Percentiles rank a stretch among this genome's conserved stretches.
Conservation (phyloP, 2,329 filamentous ascomycete species). For the Seiridium cupressi region DNA sequence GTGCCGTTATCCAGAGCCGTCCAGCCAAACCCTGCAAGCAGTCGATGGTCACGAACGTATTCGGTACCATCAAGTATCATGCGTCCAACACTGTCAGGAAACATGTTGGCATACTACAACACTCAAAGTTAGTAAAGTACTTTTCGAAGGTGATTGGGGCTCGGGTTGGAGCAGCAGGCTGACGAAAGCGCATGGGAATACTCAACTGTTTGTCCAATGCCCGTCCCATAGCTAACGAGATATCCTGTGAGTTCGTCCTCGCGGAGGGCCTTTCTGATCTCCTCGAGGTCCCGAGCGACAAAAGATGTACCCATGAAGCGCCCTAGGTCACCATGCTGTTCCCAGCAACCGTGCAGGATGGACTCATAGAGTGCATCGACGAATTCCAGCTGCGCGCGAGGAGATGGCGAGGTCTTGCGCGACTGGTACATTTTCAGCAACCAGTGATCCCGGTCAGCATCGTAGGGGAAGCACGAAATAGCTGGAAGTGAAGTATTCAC, state of each 20-base stretch:
- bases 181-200: too few relatives aligned
- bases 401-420: conserved; percentile 32
- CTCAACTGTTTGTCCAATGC: conserved; percentile 43
- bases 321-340: conserved; percentile 40
- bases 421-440: conserved; percentile 35
- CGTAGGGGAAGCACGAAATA: conserved; percentile 43
- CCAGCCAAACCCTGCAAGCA: conserved; percentile 45
- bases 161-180: too few relatives aligned
- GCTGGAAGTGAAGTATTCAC: conserved; percentile 46
- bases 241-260: conserved; percentile 48
- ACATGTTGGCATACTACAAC: conserved; percentile 42
- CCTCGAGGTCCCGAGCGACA: conserved; percentile 47
- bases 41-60: conserved; percentile 43
- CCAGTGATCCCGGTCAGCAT: conserved; percentile 47
- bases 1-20: conserved; percentile 47
- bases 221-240: conserved; percentile 50
- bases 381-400: conserved; percentile 37
- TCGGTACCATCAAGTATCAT: conserved; percentile 49
- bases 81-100: conserved; percentile 45
- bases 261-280: conserved; percentile 42
- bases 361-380: conserved; percentile 46
- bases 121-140: too few relatives aligned
- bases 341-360: conserved; percentile 39
- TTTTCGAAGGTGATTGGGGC: too few relatives aligned
- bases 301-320: conserved; percentile 46